Percentiles rank a stretch among this genome's conserved stretches.
Conservation (phyloP, 192 early-diverging fungal species). For the Rhizophagus sp. region DNA sequence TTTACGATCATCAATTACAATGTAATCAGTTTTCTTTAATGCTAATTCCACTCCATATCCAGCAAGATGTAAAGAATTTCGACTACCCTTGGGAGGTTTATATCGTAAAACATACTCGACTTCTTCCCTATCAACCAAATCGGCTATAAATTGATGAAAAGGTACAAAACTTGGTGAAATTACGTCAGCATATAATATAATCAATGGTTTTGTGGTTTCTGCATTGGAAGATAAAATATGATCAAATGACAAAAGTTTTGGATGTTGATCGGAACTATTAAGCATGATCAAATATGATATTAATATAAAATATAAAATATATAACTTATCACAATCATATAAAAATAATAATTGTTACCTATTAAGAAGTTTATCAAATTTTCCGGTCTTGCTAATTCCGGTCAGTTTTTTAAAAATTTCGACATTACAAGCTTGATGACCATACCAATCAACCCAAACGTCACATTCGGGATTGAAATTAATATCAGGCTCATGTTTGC, state of each 20-base stretch:
- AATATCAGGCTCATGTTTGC: slow-evolving; percentile 34
- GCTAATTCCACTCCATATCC: slow-evolving; percentile 95
- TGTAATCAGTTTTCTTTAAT: slow-evolving; percentile 97
- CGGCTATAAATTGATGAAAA: slow-evolving; percentile 57
- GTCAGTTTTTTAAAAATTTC: slow-evolving; percentile 48
- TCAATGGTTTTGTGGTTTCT: slow-evolving; percentile 28
- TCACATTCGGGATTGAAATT: slow-evolving; percentile 53
- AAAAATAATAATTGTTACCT: not conserved
- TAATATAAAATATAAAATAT: not conserved
- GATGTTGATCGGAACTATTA: not conserved
- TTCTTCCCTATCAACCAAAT: slow-evolving; percentile 47
- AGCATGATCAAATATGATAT: not conserved
- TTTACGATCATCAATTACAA: slow-evolving; percentile 91
- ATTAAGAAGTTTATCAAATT: slow-evolving; percentile 24
- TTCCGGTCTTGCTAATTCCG: slow-evolving; percentile 30
- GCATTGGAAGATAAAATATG: slow-evolving; percentile 47
- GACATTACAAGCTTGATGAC: slow-evolving; percentile 64
- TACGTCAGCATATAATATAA: slow-evolving; percentile 80
- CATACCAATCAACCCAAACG: slow-evolving; percentile 72
- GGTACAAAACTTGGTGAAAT: slow-evolving; percentile 54
- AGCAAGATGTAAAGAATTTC: slow-evolving; percentile 55
- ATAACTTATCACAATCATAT: not conserved
- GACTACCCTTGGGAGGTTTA: not conserved
- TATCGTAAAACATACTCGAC: slow-evolving; percentile 76
- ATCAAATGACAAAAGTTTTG: slow-evolving; percentile 57